A percentile compares a stretch with the other conserved stretches of the same genome.
Evolutionary conservation across 441 rosid genomes (phyloP).

Genomic region (Gossypium davidsonii): DNA sequence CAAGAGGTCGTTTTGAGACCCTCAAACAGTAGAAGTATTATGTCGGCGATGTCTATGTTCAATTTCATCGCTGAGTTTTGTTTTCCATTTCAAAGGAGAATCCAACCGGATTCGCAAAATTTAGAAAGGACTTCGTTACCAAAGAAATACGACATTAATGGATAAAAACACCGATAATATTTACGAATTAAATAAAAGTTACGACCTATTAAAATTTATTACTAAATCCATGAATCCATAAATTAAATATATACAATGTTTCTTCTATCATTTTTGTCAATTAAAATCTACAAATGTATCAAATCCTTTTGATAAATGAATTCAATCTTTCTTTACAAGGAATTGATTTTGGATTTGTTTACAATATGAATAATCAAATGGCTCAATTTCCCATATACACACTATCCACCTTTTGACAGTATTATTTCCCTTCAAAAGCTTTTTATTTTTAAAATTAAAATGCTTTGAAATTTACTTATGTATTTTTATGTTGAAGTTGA

Average conservation of each 20-base stretch:
- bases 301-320: neutral
- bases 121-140: too few species aligned
- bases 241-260: neutral
- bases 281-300: neutral
- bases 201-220: neutral
- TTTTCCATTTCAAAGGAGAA: too few species aligned
- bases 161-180: too few species aligned
- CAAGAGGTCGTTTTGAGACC: too few species aligned
- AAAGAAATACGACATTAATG: too few species aligned
- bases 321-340: neutral
- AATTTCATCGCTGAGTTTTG: rapidly evolving
- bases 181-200: too few species aligned
- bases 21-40: too few species aligned
- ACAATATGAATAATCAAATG: neutral
- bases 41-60: too few species aligned
- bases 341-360: neutral
- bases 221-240: neutral
- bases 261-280: neutral
- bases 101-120: too few species aligned
- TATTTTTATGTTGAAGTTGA: neutral
- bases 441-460: neutral
- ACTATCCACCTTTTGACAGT: neutral
- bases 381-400: too few species aligned
- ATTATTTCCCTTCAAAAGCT: neutral
- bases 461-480: neutral